A percentile compares a stretch with the other conserved stretches of the same genome.
phyloP scores from a whole-genome alignment of 805 yeast species.

The Starmerella gropengiesseri region DNA sequence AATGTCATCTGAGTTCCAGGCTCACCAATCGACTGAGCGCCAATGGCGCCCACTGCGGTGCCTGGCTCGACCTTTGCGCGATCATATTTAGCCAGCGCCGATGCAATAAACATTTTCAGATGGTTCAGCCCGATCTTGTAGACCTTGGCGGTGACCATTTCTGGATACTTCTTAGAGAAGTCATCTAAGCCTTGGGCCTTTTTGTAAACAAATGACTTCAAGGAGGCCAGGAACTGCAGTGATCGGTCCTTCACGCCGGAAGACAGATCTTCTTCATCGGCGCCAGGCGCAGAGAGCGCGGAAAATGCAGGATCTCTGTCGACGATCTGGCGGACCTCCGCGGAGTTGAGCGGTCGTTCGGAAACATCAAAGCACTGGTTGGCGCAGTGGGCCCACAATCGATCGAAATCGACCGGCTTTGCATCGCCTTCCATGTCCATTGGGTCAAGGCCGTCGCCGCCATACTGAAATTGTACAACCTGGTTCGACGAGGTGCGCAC shows the following conservation, averaged over 20 bases:
- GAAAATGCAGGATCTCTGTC: conserved; percentile 37
- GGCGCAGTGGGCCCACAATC: conserved; percentile 90
- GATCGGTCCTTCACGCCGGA: conserved; percentile 51
- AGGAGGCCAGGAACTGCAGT: conserved; percentile 64
- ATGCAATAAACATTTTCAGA: conserved; percentile 55
- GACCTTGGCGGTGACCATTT: conserved; percentile 30
- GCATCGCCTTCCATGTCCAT: conserved; percentile 99
- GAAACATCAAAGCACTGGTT: conserved; percentile 53
- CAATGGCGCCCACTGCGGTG: conserved; percentile 98
- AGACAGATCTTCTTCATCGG: conserved; percentile 14
- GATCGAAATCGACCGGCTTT: conserved; percentile 78
- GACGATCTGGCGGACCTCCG: conserved; percentile 47
- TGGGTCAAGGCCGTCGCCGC: conserved; percentile 98
- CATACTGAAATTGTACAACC: conserved; percentile 93
- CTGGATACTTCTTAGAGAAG: conserved; percentile 39
- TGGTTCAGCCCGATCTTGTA: conserved; percentile 49
- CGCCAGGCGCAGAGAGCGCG: conserved; percentile 4
- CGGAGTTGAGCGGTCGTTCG: conserved; percentile 56
- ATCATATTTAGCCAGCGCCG: conserved; percentile 71
- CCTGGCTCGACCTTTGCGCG: conserved; percentile 96
- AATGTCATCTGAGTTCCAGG: conserved; percentile 99
- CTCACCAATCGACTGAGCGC: conserved; percentile 98
- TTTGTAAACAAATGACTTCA: conserved; percentile 48
- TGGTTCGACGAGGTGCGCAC: conserved; percentile 93
- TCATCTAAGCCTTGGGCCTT: conserved; percentile 50